phyloP scores from a whole-genome alignment of 768 basidiomycete species.

The Vishniacozyma victoriae region DNA sequence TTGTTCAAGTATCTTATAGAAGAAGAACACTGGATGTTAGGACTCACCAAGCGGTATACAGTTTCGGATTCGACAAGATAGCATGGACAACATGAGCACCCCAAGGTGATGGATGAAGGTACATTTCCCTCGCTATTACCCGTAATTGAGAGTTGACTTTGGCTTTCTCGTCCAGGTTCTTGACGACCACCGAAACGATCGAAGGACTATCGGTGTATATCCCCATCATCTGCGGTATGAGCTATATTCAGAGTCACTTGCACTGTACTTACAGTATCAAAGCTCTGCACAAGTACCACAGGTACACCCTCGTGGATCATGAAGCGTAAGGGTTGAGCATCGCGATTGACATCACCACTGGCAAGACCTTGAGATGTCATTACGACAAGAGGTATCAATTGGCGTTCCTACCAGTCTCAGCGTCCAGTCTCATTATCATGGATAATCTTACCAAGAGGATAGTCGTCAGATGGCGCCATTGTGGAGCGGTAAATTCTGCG shows the following conservation, averaged over 20 bases:
- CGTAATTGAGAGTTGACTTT: slow-evolving; percentile 44
- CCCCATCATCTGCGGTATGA: slow-evolving; percentile 41
- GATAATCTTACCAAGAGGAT: slow-evolving; percentile 37
- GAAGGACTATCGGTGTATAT: slow-evolving; percentile 44
- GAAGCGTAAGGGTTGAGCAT: slow-evolving; percentile 40
- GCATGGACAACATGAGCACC: slow-evolving; percentile 39
- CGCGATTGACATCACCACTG: slow-evolving; percentile 35
- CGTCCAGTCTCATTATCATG: neutral
- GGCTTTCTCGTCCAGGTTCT: slow-evolving; percentile 28
- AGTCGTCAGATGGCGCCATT: slow-evolving; percentile 40
- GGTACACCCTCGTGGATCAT: slow-evolving; percentile 44
- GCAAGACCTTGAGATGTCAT: slow-evolving; percentile 43
- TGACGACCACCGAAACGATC: slow-evolving; percentile 42
- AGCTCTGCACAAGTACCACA: slow-evolving; percentile 40
- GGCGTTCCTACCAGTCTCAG: slow-evolving; percentile 43
- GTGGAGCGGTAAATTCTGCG: slow-evolving; percentile 30
- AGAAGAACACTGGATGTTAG: neutral
- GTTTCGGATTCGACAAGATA: slow-evolving; percentile 66
- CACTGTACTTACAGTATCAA: slow-evolving; percentile 43
- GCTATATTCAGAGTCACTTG: too few relatives aligned
- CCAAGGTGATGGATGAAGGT: slow-evolving; percentile 45
- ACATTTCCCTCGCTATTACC: slow-evolving; percentile 33
- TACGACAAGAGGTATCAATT: slow-evolving; percentile 36
- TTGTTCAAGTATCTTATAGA: neutral
- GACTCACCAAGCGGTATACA: slow-evolving; percentile 79